A percentile compares a stretch with the other conserved stretches of the same genome.
Conservation (phyloP, 2,329 filamentous ascomycete species). For the Nigrograna mackinnonii region DNA sequence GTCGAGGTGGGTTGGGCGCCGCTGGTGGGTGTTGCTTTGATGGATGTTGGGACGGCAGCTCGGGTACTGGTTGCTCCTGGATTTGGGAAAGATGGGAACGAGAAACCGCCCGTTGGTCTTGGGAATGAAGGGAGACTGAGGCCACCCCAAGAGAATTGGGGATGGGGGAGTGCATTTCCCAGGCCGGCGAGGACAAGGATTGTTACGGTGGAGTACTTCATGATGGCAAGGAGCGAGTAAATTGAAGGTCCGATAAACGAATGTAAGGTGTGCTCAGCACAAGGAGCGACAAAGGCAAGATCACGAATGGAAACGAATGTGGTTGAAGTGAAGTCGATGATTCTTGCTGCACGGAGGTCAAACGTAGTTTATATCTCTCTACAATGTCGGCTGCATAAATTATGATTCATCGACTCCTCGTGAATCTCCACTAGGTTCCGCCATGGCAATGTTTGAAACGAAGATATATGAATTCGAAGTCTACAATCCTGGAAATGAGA, state of each 20-base stretch:
- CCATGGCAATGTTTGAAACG: no score
- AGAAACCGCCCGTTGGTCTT: constrained; percentile 7
- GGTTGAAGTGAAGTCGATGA: not conserved
- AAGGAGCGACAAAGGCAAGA: no score
- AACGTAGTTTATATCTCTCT: no score
- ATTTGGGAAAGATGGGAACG: constrained; percentile 2
- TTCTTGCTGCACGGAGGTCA: no score
- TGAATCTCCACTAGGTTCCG: no score
- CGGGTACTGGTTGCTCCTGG: constrained; percentile 5
- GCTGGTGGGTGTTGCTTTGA: constrained; percentile 4
- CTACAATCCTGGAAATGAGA: no score
- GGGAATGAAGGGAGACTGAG: constrained; percentile 17
- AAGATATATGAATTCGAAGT: no score
- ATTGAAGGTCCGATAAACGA: constrained; percentile 2
- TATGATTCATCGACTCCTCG: no score
- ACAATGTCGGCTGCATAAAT: no score
- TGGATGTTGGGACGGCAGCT: not conserved
- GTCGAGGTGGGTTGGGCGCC: constrained; percentile 6
- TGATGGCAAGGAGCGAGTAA: constrained; percentile 11
- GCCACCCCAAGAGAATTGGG: constrained; percentile 13
- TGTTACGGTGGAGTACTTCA: constrained; percentile 25
- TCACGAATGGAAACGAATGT: not conserved
- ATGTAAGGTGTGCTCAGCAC: constrained; percentile 4
- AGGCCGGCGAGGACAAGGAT: constrained; percentile 22
- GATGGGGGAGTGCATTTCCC: constrained; percentile 22